Conservation (phyloP, 495 filamentous ascomycete genomes). For the Chaetomidium leptoderma region DNA sequence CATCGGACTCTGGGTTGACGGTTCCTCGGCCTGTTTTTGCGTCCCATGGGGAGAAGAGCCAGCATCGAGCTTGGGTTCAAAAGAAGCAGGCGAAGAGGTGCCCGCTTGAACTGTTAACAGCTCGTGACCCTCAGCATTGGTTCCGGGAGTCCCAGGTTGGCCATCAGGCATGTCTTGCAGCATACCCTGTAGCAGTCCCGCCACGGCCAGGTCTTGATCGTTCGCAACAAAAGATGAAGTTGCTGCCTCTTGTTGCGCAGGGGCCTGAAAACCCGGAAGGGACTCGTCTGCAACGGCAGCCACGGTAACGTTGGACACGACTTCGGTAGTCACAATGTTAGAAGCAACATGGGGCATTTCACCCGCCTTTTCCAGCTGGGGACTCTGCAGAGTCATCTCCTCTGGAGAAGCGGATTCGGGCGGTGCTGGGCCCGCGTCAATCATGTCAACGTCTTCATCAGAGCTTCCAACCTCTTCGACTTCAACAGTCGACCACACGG, state of each 20-base stretch:
- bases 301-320: background rate
- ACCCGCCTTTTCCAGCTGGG: background rate
- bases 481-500: background rate
- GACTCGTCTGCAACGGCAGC: background rate
- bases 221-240: too few species aligned
- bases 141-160: background rate
- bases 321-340: background rate
- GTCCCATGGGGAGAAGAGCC: background rate
- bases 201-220: background rate
- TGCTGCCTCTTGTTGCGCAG: background rate
- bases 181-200: background rate
- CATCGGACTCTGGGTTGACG: background rate
- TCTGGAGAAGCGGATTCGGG: background rate
- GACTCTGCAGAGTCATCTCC: background rate
- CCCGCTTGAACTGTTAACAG: too few species aligned
- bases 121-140: background rate
- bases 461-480: background rate
- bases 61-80: background rate
- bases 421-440: background rate
- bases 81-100: background rate
- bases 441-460: constrained; percentile 17
- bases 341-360: background rate
- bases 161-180: background rate
- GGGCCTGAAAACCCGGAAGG: background rate
- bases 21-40: background rate